phyloP scores from a whole-genome alignment of 805 yeast species.

The Ogataea haglerorum region DNA sequence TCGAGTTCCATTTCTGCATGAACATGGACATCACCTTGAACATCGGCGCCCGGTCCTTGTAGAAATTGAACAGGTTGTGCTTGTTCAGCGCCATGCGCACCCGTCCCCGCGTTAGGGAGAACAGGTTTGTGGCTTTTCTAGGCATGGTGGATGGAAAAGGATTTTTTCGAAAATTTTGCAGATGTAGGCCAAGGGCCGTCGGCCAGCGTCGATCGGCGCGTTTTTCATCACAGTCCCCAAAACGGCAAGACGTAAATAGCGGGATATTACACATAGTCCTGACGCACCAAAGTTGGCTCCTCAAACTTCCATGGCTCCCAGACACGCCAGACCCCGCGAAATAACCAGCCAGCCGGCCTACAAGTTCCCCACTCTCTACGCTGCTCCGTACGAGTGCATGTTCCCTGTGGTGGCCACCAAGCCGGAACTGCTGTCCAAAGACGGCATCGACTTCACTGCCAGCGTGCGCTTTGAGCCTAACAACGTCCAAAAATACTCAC shows the following conservation, averaged over 20 bases:
- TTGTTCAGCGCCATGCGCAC: constrained; percentile 91
- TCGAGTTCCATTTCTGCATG: constrained; percentile 90
- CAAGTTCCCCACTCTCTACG: constrained; percentile 7
- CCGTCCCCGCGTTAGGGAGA: constrained; percentile 37
- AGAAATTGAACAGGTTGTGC: constrained; percentile 82
- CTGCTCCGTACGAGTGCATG: constrained; percentile 10
- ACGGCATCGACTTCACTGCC: constrained; percentile 20
- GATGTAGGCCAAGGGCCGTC: constrained; percentile 1
- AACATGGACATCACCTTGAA: constrained; percentile 66
- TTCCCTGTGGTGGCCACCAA: constrained; percentile 15
- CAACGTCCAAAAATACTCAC: constrained; percentile 13
- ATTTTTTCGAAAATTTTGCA: constrained; percentile 7
- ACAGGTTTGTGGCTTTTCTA: constrained; percentile 27
- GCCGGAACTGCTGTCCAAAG: constrained; percentile 10
- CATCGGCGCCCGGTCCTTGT: constrained; percentile 59
- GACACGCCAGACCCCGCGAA: constrained; percentile 1
- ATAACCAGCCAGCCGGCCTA: constrained; percentile 1
- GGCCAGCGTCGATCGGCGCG: constrained; percentile 12
- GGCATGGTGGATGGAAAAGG: constrained; percentile 23
- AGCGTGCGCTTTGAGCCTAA: constrained; percentile 3
- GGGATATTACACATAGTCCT: not conserved
- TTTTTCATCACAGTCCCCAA: constrained; percentile 8
- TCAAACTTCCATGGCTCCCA: not conserved
- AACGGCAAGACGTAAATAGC: constrained; percentile 11
- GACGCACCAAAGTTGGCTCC: not conserved